phyloP scores from a whole-genome alignment of 2,329 filamentous ascomycete species.

The Tolypocladium inflatum region DNA sequence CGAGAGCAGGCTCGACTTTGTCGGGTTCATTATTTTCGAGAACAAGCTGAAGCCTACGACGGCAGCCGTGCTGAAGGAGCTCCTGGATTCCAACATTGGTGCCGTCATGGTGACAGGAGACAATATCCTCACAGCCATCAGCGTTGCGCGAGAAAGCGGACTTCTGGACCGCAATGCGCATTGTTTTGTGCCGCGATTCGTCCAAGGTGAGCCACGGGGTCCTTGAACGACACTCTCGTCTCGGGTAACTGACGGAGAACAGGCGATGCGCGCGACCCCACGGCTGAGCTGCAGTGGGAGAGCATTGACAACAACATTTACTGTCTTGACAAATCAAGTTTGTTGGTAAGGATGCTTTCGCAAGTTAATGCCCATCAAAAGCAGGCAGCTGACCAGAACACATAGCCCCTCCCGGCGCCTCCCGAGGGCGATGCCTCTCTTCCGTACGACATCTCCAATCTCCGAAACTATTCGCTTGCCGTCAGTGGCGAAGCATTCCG shows the following conservation, averaged over 20 bases:
- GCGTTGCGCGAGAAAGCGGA: conserved; percentile 82
- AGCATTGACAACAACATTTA: conserved; percentile 82
- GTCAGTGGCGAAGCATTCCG: conserved; percentile 91
- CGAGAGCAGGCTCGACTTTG: conserved; percentile 75
- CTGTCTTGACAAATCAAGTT: conserved; percentile 66
- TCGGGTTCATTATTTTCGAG: conserved; percentile 97
- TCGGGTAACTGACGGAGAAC: conserved; percentile 5
- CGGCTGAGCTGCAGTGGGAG: conserved; percentile 75
- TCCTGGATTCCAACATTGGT: conserved; percentile 73
- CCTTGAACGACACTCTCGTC: not conserved
- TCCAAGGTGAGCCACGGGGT: conserved; percentile 46
- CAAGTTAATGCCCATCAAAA: not conserved
- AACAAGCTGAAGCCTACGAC: conserved; percentile 95
- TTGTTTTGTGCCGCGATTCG: conserved; percentile 87
- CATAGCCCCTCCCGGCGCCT: conserved; percentile 60
- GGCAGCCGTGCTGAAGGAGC: conserved; percentile 68
- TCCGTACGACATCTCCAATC: conserved; percentile 73
- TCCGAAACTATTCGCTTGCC: conserved; percentile 80
- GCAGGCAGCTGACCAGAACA: not conserved
- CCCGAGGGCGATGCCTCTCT: conserved; percentile 69
- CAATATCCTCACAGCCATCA: conserved; percentile 94
- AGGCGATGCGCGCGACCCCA: conserved; percentile 65
- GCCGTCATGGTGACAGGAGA: conserved; percentile 96
- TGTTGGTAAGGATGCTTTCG: conserved; percentile 43
- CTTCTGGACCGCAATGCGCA: conserved; percentile 73